phyloP scores from a whole-genome alignment of 2,329 filamentous ascomycete species.

The Aschersonia sp. region DNA sequence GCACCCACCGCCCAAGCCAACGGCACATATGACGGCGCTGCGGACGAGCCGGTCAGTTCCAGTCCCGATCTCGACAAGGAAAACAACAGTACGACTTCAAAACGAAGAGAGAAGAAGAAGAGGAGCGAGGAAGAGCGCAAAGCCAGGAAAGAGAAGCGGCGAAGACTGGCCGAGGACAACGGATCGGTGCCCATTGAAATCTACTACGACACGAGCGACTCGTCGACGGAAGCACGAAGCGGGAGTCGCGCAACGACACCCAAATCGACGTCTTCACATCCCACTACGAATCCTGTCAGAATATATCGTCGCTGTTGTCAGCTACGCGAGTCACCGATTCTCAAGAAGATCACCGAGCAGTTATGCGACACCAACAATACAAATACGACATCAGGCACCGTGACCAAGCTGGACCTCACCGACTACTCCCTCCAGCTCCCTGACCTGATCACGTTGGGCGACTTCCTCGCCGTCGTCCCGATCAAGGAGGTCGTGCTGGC shows the following conservation, averaged over 20 bases:
- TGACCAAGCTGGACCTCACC: conserved; percentile 70
- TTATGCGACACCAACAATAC: conserved; percentile 58
- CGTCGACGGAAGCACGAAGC: conserved; percentile 22
- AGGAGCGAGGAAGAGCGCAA: conserved; percentile 85
- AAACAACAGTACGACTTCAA: conserved; percentile 39
- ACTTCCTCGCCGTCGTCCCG: conserved; percentile 88
- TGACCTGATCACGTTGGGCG: conserved; percentile 76
- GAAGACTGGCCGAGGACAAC: conserved; percentile 74
- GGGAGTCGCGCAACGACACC: conserved; percentile 7
- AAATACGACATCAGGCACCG: conserved; percentile 54
- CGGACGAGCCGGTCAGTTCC: conserved; percentile 5
- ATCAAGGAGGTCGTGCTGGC: conserved; percentile 77
- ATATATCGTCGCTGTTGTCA: conserved; percentile 95
- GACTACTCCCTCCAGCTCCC: conserved; percentile 71
- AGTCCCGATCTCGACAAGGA: conserved; percentile 16
- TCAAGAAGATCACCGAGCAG: conserved; percentile 86
- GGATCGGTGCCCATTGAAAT: conserved; percentile 78
- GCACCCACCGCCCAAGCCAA: conserved; percentile 4
- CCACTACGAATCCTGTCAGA: conserved; percentile 79
- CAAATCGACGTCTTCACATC: conserved; percentile 24
- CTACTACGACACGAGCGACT: conserved; percentile 54
- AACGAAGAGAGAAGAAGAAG: conserved; percentile 95
- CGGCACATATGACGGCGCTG: conserved; percentile 12
- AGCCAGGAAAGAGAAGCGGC: conserved; percentile 79
- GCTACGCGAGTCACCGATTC: conserved; percentile 76